These are phyloP conservation scores for Gastrodia elata DNA, from an alignment of 106 monocot genomes.

Conservation along the genomic window DNA sequence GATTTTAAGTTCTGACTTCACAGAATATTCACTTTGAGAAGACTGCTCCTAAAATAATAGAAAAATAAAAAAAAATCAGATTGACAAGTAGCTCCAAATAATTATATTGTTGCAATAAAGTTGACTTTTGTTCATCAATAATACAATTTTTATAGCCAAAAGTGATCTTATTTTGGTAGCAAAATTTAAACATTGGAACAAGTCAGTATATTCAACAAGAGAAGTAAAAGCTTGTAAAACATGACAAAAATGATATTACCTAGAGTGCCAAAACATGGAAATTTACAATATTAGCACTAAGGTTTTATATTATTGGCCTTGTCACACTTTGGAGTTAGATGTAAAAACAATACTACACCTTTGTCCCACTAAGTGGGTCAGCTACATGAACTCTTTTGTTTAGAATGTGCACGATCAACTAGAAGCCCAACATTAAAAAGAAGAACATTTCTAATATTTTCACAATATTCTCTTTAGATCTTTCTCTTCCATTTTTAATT, in stretches of 20 bases:
- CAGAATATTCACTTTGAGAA: conserved; percentile 9
- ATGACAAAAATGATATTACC: not conserved
- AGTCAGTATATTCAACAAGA: not conserved
- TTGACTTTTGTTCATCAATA: not conserved
- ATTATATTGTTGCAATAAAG: not conserved
- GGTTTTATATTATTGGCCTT: not conserved
- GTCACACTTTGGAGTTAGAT: not conserved
- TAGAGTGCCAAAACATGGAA: not conserved
- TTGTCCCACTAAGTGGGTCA: no score
- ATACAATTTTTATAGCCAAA: not conserved
- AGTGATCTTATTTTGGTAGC: not conserved
- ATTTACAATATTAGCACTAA: not conserved
- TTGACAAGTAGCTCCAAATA: not conserved
- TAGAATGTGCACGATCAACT: no score
- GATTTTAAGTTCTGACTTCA: conserved; percentile 18
- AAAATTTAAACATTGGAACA: not conserved
- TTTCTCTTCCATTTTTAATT: no score
- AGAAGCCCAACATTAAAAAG: no score
- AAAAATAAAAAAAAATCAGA: not conserved
- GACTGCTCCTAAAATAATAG: conserved; percentile 20
- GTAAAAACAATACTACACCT: no score
- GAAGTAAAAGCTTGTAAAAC: not conserved
- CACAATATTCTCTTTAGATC: no score
- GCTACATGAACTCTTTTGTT: no score
- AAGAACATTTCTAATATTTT: no score